Conservation (phyloP, 805 yeast species). For the Starmerella lactis-condensi region DNA sequence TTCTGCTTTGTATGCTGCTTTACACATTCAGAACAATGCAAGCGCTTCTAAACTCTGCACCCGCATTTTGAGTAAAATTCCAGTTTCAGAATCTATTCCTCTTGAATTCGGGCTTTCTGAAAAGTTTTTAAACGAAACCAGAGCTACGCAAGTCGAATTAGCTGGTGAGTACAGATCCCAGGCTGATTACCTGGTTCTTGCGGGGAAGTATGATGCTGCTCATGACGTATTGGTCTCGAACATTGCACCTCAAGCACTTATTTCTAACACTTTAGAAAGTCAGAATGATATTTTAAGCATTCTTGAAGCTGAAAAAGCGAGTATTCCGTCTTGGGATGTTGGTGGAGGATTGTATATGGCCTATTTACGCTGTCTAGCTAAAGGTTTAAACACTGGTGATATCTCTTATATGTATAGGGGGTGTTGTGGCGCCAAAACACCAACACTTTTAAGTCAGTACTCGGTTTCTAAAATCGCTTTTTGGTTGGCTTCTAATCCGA, state of each 20-base stretch:
- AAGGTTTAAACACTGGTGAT: not conserved
- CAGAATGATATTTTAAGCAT: constrained; percentile 17
- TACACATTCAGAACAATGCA: constrained; percentile 36
- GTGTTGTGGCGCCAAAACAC: constrained; percentile 5
- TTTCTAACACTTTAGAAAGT: constrained; percentile 25
- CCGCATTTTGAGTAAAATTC: constrained; percentile 3
- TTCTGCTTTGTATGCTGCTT: constrained; percentile 38
- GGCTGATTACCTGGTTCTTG: constrained; percentile 41
- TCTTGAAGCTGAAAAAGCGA: constrained; percentile 10
- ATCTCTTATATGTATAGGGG: constrained; percentile 3
- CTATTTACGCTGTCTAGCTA: constrained; percentile 10
- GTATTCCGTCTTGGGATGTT: constrained; percentile 17
- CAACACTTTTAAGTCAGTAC: constrained; percentile 11
- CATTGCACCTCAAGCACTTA: constrained; percentile 59
- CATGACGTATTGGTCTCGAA: constrained; percentile 35
- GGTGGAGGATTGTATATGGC: constrained; percentile 26
- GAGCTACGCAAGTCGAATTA: constrained; percentile 38
- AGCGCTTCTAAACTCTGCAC: constrained; percentile 19
- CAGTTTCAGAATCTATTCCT: constrained; percentile 18
- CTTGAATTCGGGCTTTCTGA: constrained; percentile 22
- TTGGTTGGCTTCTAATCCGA: constrained; percentile 15
- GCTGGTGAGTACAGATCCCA: constrained; percentile 39
- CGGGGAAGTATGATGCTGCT: constrained; percentile 43
- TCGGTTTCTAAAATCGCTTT: constrained; percentile 19
- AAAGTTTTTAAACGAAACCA: constrained; percentile 33